These are phyloP conservation scores for Wickerhamiella vanderwaltii DNA, from an alignment of 805 yeast genomes.

Conservation along the genomic window DNA sequence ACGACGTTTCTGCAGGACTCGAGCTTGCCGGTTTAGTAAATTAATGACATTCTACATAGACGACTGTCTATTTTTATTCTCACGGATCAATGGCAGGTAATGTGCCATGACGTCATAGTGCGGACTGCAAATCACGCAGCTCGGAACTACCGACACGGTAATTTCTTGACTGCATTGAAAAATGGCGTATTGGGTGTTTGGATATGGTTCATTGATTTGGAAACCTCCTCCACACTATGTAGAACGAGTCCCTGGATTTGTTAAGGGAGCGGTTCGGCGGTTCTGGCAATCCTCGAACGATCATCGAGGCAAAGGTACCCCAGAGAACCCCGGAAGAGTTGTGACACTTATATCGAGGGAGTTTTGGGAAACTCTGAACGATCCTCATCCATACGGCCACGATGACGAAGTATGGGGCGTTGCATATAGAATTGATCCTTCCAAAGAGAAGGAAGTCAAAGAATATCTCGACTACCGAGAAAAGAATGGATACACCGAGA, in stretches of 20 bases:
- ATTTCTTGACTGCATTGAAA: too few species aligned
- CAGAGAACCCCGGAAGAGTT: slow-evolving; percentile 77
- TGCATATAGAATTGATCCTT: slow-evolving; percentile 67
- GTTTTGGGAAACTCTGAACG: slow-evolving; percentile 36
- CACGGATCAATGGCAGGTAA: too few species aligned
- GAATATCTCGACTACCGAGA: slow-evolving; percentile 71
- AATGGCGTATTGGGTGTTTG: slow-evolving; percentile 53
- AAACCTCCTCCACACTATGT: slow-evolving; percentile 74
- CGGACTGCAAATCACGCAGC: too few species aligned
- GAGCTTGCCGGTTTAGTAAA: slow-evolving; percentile 46
- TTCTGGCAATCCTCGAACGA: slow-evolving; percentile 90
- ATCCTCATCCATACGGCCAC: slow-evolving; percentile 30
- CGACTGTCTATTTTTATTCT: too few species aligned
- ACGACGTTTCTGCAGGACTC: slow-evolving; percentile 73
- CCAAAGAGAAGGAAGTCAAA: slow-evolving; percentile 45
- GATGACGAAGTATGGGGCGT: slow-evolving; percentile 53
- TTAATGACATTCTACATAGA: too few species aligned
- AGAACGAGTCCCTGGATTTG: slow-evolving; percentile 54
- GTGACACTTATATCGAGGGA: slow-evolving; percentile 61
- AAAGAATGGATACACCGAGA: slow-evolving; percentile 75
- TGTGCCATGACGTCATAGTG: too few species aligned
- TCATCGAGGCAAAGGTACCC: slow-evolving; percentile 63
- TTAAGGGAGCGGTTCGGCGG: slow-evolving; percentile 64
- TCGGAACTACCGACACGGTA: too few species aligned
- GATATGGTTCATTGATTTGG: slow-evolving; percentile 80